Conservation (phyloP, 306 rosid genomes). For the Glycine latifolia region DNA sequence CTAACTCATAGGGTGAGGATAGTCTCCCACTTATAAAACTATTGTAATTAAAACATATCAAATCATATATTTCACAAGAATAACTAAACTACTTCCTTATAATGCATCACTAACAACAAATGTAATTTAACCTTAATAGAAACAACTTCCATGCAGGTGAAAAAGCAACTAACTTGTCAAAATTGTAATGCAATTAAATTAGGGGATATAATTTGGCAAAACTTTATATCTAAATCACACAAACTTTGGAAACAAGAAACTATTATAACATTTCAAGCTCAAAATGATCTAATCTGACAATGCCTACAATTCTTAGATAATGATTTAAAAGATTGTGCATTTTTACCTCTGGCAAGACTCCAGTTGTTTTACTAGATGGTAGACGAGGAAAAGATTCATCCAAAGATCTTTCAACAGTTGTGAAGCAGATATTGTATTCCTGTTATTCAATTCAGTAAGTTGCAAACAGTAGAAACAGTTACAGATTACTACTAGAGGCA, state of each 20-base stretch:
- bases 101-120: not conserved
- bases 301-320: conserved; percentile 14
- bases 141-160: conserved; percentile 3
- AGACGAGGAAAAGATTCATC: conserved; percentile 76
- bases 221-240: not conserved
- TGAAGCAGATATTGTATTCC: conserved; percentile 98
- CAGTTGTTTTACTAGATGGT: conserved; percentile 72
- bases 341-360: conserved; percentile 95
- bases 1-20: too few species aligned
- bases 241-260: conserved; percentile 16
- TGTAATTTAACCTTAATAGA: not conserved
- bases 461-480: conserved; percentile 30
- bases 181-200: not conserved
- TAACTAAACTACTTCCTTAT: not conserved
- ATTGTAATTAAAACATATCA: too few species aligned
- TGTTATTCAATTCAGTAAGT: conserved; percentile 53
- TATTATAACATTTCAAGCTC: conserved; percentile 8
- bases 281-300: not conserved
- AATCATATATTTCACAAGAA: not conserved
- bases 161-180: not conserved
- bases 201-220: not conserved
- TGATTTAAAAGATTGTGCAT: conserved; percentile 23
- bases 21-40: too few species aligned
- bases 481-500: conserved; percentile 22
- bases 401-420: conserved; percentile 83